A percentile compares a stretch with the other conserved stretches of the same genome.
phyloP scores from a whole-genome alignment of 2,329 filamentous ascomycete genomes.

The Aspergillus latus region DNA sequence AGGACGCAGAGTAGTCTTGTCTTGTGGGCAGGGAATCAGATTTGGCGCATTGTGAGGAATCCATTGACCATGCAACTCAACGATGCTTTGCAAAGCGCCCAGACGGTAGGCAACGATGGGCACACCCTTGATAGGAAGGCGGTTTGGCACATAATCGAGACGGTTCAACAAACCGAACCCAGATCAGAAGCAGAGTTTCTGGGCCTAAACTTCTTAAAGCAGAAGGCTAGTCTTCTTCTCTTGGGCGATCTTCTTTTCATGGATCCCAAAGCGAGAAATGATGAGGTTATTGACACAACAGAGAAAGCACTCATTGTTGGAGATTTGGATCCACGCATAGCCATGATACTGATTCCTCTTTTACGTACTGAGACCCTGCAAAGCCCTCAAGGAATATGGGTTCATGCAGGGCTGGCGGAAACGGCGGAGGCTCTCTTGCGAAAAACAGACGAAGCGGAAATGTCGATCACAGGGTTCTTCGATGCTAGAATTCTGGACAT shows the following conservation, averaged over 20 bases:
- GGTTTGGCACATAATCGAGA: constrained; percentile 66
- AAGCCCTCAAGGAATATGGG: constrained; percentile 80
- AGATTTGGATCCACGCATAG: constrained; percentile 80
- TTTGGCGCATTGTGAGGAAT: constrained; percentile 86
- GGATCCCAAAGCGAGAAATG: constrained; percentile 29
- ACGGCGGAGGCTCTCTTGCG: constrained; percentile 57
- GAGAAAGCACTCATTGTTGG: constrained; percentile 81
- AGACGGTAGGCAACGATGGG: constrained; percentile 42
- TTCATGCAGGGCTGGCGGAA: constrained; percentile 77
- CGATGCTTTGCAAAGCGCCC: constrained; percentile 54
- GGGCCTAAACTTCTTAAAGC: constrained; percentile 83
- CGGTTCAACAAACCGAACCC: constrained; percentile 75
- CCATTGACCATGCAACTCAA: constrained; percentile 79
- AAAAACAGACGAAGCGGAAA: constrained; percentile 40
- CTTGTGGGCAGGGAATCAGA: constrained; percentile 73
- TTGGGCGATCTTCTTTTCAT: constrained; percentile 57
- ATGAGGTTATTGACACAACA: constrained; percentile 67
- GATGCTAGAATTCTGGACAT: constrained; percentile 66
- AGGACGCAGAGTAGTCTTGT: constrained; percentile 68
- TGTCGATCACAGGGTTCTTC: constrained; percentile 28
- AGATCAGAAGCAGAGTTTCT: constrained; percentile 87
- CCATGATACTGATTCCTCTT: constrained; percentile 74
- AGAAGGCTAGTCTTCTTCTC: constrained; percentile 81
- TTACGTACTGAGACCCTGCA: constrained; percentile 80
- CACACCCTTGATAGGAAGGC: constrained; percentile 49